These are phyloP conservation scores for Atkinsonella hypoxylon DNA, from an alignment of 2,329 filamentous ascomycete species.

Conservation along the genomic window DNA sequence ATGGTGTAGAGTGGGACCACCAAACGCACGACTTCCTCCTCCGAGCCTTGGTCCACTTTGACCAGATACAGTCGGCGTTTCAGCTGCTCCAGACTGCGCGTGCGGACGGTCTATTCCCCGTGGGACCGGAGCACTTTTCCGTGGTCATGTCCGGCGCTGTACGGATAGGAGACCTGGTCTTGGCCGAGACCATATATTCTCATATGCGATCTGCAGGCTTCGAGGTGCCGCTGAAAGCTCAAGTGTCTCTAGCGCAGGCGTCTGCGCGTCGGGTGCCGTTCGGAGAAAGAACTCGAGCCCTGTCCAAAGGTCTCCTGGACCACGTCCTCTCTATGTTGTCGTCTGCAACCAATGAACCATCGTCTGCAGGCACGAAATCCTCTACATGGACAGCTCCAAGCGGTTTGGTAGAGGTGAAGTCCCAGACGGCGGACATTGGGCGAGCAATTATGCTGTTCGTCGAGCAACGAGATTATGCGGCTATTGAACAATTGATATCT, in stretches of 20 bases:
- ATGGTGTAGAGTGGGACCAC: constrained; percentile 33
- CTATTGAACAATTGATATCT: constrained; percentile 44
- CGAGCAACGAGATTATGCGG: constrained; percentile 32
- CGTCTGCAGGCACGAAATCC: background rate
- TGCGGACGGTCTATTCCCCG: constrained; percentile 31
- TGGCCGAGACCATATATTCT: constrained; percentile 28
- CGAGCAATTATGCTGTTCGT: constrained; percentile 23
- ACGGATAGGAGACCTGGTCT: constrained; percentile 28
- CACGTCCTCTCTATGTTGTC: constrained; percentile 15
- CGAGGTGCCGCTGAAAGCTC: constrained; percentile 28
- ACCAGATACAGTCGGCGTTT: constrained; percentile 37
- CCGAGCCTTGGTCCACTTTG: constrained; percentile 34
- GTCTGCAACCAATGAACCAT: background rate
- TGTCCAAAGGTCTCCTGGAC: constrained; percentile 18
- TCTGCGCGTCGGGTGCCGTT: constrained; percentile 17
- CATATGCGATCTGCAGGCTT: constrained; percentile 32
- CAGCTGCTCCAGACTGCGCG: constrained; percentile 33
- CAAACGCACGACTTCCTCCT: constrained; percentile 40
- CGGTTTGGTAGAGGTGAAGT: constrained; percentile 13
- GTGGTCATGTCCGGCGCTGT: constrained; percentile 42
- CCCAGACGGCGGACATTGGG: constrained; percentile 19
- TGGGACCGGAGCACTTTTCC: constrained; percentile 36
- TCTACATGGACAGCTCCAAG: constrained; percentile 6
- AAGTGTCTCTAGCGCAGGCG: constrained; percentile 31
- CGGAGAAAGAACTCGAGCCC: constrained; percentile 12